Percentiles rank a stretch among this genome's conserved stretches.
Evolutionary conservation across 331 rosid species (phyloP).

Genomic region (Quercus tomentella): DNA sequence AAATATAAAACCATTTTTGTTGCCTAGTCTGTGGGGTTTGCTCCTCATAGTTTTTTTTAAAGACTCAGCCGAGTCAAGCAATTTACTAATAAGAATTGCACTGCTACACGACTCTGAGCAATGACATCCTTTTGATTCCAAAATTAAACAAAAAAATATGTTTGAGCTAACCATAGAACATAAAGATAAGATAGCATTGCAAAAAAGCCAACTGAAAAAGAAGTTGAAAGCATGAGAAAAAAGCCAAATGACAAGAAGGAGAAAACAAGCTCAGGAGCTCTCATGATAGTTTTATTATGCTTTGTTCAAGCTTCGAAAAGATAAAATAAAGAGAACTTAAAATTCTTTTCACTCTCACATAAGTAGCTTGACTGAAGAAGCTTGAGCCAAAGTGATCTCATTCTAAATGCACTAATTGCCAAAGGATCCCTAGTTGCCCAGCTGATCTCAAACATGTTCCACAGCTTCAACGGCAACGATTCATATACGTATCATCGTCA

Average conservation of each 20-base stretch:
- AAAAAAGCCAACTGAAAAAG: background rate
- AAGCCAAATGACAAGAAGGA: background rate
- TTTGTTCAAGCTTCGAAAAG: background rate
- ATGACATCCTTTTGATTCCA: too few species aligned
- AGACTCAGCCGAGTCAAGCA: too few species aligned
- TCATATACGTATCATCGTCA: background rate
- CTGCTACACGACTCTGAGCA: too few species aligned
- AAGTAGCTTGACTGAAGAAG: too few species aligned
- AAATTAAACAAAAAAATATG: background rate
- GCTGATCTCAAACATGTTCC: conserved; percentile 15
- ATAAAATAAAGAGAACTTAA: background rate
- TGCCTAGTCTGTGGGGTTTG: too few species aligned
- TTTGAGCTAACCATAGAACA: background rate
- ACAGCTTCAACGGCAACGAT: conserved; percentile 7
- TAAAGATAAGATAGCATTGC: background rate
- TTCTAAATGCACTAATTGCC: conserved; percentile 24
- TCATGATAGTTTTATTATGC: background rate
- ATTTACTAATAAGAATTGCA: too few species aligned
- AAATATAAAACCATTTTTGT: too few species aligned
- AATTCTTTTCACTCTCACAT: background rate
- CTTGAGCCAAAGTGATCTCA: background rate
- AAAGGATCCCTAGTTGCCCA: conserved; percentile 43
- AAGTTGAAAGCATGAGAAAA: background rate
- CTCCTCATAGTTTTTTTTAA: too few species aligned
- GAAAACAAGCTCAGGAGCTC: background rate